phyloP scores from a whole-genome alignment of 768 basidiomycete genomes.

The Kwoniella sp. region DNA sequence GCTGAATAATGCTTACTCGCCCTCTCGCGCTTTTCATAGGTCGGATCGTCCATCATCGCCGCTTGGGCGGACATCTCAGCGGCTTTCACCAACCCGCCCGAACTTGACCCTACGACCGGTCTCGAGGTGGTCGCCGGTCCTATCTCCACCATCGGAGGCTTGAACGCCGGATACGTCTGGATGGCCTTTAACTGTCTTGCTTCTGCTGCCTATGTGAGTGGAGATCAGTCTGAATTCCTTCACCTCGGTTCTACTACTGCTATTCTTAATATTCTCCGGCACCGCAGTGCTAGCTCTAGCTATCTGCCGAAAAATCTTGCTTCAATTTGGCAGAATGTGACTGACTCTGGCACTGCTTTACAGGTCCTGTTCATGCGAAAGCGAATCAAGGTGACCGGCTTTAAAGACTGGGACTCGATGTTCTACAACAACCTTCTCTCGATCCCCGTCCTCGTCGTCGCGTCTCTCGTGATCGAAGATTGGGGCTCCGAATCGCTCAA shows the following conservation, averaged over 20 bases:
- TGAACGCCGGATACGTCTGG: slow-evolving; percentile 91
- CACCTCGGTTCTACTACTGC: background rate
- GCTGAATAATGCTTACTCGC: background rate
- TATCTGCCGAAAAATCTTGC: too few species aligned
- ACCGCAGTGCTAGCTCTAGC: too few species aligned
- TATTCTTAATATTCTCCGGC: background rate
- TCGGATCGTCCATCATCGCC: slow-evolving; percentile 89
- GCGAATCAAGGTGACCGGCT: slow-evolving; percentile 91
- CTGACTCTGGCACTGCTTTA: background rate
- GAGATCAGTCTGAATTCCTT: slow-evolving; percentile 19
- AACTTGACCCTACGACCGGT: slow-evolving; percentile 48
- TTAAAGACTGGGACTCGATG: slow-evolving; percentile 99
- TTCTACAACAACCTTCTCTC: slow-evolving; percentile 97
- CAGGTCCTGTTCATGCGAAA: slow-evolving; percentile 96
- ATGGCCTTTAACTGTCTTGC: slow-evolving; percentile 90
- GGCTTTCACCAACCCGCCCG: slow-evolving; percentile 45
- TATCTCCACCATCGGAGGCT: slow-evolving; percentile 54
- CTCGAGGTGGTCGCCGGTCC: slow-evolving; percentile 36
- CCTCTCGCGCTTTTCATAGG: slow-evolving; percentile 19
- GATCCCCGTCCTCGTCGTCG: slow-evolving; percentile 81
- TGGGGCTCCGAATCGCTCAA: slow-evolving; percentile 79
- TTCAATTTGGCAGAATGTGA: background rate
- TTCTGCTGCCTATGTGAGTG: slow-evolving; percentile 83
- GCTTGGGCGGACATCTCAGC: slow-evolving; percentile 84
- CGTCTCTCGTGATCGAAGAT: slow-evolving; percentile 81